Base-by-base conservation (phyloP, 176 grass and related monocot species). In the Rhynchospora tenuis region DNA sequence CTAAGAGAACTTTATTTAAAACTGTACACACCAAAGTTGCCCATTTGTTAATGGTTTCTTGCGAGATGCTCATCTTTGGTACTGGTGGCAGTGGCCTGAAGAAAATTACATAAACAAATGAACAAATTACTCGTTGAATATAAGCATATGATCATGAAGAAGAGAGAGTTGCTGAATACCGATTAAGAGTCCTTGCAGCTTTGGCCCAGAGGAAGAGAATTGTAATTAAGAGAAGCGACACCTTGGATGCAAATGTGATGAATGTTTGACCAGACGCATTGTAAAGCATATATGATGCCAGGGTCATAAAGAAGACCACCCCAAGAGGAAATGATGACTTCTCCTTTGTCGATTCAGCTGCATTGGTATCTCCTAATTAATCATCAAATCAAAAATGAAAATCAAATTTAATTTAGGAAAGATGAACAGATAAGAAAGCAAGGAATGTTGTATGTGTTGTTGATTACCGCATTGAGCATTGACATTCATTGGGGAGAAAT, bases 161-260 rank as follows among this genome's bases (percentile, higher is more conserved):
- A 55, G 10, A 10, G 8, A 64, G 24, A 86, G 13, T 50, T n/a
- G 27, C 29, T 20, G 8, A 10, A 75, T 72, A 93, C 86, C 81
- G 86, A 31, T 86, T 87, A 44, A 91, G 79, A 42, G 87, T 27
- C 83, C 45, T 80, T 4, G 92, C 87, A 20, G 87, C 82, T 78
- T 87, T 94, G 28, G 87, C 73, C 87, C 89, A 91, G 19, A 86
- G 22, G 76, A 94, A 94, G 44, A 94, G 85, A 83, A 91, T 87
- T 73, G 87, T 64, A 43, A 94, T 79, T 59, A 90, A 75, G 80
- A 88, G 84, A 64, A 91, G 84, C 17, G 85, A 84, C 38, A 90
- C 92, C n/a, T 73, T 87, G 7, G 88, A 88, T 42, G 87, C 74
- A 79, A 91, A 89, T 56, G 87, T 84, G 29, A 94, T 62, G 20